phyloP scores from a whole-genome alignment of 345 rosid genomes.

The Laguncularia racemosa region DNA sequence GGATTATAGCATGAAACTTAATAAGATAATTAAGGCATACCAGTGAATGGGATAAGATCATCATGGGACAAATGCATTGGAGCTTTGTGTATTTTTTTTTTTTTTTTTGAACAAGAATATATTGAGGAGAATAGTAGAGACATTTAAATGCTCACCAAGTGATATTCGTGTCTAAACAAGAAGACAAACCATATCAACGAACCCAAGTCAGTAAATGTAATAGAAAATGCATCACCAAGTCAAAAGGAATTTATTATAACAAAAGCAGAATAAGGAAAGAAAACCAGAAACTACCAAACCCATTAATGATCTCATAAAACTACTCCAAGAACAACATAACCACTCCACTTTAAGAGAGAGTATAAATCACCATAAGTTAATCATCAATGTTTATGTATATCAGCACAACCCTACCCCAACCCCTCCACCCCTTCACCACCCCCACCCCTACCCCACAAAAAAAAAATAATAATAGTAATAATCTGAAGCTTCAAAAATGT shows the following conservation, averaged over 20 bases:
- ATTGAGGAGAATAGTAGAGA: no score
- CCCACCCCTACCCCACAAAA: not conserved
- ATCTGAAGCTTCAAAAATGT: no score
- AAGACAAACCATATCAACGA: not conserved
- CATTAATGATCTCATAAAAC: slow-evolving; percentile 32
- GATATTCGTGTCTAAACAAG: not conserved
- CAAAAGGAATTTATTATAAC: slow-evolving; percentile 4
- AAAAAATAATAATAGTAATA: not conserved
- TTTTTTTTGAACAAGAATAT: no score
- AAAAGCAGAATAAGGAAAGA: slow-evolving; percentile 5
- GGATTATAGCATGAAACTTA: no score
- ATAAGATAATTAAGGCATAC: no score
- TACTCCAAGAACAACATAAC: slow-evolving; percentile 23
- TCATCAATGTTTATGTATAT: no score
- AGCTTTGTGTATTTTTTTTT: no score
- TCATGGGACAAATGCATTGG: no score
- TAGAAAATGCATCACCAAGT: slow-evolving; percentile 1
- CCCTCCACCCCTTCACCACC: no score
- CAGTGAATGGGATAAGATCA: no score
- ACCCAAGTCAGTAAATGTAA: not conserved
- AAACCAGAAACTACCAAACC: slow-evolving; percentile 24
- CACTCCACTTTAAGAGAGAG: slow-evolving; percentile 18
- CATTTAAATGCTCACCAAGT: no score
- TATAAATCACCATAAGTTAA: not conserved
- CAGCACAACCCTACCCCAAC: no score